phyloP scores from a whole-genome alignment of 495 filamentous ascomycete species.

The Tirmania nivea region DNA sequence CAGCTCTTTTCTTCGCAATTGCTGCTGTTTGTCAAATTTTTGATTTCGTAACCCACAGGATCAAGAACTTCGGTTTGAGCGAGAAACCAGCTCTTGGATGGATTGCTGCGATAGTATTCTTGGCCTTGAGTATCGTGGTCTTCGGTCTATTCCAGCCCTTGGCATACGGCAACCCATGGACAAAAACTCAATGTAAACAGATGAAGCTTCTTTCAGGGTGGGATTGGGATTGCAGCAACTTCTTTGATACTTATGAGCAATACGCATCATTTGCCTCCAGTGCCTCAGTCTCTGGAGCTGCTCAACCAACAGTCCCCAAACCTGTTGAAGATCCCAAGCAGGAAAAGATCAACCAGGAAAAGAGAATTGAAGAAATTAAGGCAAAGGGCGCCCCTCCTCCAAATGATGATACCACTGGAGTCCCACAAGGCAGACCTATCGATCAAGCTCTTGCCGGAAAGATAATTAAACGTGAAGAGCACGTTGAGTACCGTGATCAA shows the following conservation, averaged over 20 bases:
- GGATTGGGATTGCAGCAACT: slow-evolving; percentile 96
- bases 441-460: too few relatives aligned
- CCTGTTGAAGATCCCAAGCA: slow-evolving; percentile 7
- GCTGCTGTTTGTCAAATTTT: slow-evolving; percentile 70
- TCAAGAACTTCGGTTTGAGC: slow-evolving; percentile 42
- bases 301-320: slow-evolving; percentile 8
- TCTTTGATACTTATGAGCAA: slow-evolving; percentile 38
- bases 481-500: slow-evolving; percentile 86
- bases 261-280: slow-evolving; percentile 7
- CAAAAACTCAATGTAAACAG: slow-evolving; percentile 55
- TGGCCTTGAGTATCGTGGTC: slow-evolving; percentile 47
- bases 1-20: slow-evolving; percentile 85
- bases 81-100: slow-evolving; percentile 55
- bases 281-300: slow-evolving; percentile 1
- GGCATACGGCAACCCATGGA: slow-evolving; percentile 88
- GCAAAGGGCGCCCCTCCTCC: slow-evolving; percentile 12
- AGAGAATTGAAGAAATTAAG: background rate
- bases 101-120: slow-evolving; percentile 41
- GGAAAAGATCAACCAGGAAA: background rate
- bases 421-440: too few relatives aligned
- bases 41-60: slow-evolving; percentile 57
- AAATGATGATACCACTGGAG: slow-evolving; percentile 20
- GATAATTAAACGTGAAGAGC: slow-evolving; percentile 44
- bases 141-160: slow-evolving; percentile 73
- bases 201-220: slow-evolving; percentile 75